These are phyloP conservation scores for Tricholoma saponaceum DNA, from an alignment of 768 basidiomycete species.

Conservation along the genomic window DNA sequence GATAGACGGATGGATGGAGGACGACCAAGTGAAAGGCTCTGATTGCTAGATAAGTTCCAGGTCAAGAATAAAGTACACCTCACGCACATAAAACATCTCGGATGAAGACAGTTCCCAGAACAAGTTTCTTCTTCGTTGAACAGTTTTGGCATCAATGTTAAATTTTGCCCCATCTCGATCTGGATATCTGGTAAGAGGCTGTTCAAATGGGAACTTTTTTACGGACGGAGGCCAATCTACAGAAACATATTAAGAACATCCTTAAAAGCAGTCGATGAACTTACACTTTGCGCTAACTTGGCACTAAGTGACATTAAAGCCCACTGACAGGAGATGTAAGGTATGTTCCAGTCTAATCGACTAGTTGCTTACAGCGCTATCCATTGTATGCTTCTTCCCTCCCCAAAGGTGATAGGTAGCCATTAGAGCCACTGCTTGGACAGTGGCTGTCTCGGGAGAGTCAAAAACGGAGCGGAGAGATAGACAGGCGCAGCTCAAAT, in stretches of 20 bases:
- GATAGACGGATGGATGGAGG: conserved; percentile 56
- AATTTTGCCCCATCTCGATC: conserved; percentile 72
- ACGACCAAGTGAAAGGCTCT: conserved; percentile 57
- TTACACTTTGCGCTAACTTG: conserved; percentile 58
- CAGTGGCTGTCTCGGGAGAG: conserved; percentile 46
- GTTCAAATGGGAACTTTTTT: neutral
- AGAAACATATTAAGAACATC: neutral
- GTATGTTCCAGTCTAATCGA: neutral
- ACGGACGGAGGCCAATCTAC: conserved; percentile 59
- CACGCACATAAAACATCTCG: conserved; percentile 45
- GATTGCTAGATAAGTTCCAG: conserved; percentile 1
- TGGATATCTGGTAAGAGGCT: conserved; percentile 21
- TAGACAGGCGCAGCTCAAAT: conserved; percentile 39
- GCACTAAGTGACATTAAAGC: conserved; percentile 46
- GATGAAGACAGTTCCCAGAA: conserved; percentile 68
- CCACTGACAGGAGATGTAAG: conserved; percentile 35
- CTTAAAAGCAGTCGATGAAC: conserved; percentile 13
- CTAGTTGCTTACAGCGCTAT: conserved; percentile 32
- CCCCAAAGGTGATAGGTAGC: conserved; percentile 39
- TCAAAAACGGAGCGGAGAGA: conserved; percentile 46
- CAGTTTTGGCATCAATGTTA: conserved; percentile 55
- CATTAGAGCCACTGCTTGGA: conserved; percentile 45
- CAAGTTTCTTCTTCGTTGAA: conserved; percentile 56
- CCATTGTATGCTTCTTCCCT: conserved; percentile 41
- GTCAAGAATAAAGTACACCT: neutral